Percentiles rank a stretch among this genome's conserved stretches.
These are phyloP conservation scores for Angomonas deanei DNA, from an alignment of 208 protist genomes.

Conservation along the genomic window DNA sequence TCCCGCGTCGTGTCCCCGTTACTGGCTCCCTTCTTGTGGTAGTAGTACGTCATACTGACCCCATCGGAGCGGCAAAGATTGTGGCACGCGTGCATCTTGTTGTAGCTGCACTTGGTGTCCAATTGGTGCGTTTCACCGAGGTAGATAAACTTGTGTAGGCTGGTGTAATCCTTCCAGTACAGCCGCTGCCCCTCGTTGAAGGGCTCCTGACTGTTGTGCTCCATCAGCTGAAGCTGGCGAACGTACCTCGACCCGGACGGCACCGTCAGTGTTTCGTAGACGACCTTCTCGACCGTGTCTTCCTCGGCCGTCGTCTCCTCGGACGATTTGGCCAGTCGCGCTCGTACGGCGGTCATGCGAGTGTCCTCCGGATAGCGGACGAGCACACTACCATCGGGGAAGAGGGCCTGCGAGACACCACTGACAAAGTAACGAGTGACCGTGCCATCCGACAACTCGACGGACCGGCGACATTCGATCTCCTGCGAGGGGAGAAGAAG, in stretches of 20 bases:
- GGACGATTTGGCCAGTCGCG: background rate
- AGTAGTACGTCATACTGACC: slow-evolving; percentile 48
- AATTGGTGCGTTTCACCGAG: background rate
- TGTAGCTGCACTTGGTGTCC: slow-evolving; percentile 24
- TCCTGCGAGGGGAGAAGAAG: slow-evolving; percentile 36
- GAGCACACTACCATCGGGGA: slow-evolving; percentile 59
- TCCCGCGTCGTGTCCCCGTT: background rate
- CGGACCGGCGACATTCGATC: slow-evolving; percentile 43
- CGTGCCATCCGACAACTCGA: slow-evolving; percentile 39
- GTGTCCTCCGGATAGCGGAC: slow-evolving; percentile 27
- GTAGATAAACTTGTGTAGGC: background rate
- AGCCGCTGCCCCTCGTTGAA: background rate
- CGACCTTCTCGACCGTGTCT: background rate
- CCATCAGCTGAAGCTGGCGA: slow-evolving; percentile 8
- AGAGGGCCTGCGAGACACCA: slow-evolving; percentile 51
- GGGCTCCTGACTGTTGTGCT: background rate
- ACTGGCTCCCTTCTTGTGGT: slow-evolving; percentile 5
- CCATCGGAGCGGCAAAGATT: slow-evolving; percentile 58
- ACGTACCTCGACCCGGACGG: slow-evolving; percentile 37
- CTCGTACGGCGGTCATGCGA: background rate
- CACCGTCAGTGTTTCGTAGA: slow-evolving; percentile 46
- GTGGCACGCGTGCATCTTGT: slow-evolving; percentile 44
- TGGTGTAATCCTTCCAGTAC: background rate
- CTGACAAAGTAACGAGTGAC: slow-evolving; percentile 67
- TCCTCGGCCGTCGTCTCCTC: background rate